Percentiles rank a stretch among this genome's conserved stretches.
phyloP scores from a whole-genome alignment of 495 filamentous ascomycete species.

The Trypethelium eluteriae region DNA sequence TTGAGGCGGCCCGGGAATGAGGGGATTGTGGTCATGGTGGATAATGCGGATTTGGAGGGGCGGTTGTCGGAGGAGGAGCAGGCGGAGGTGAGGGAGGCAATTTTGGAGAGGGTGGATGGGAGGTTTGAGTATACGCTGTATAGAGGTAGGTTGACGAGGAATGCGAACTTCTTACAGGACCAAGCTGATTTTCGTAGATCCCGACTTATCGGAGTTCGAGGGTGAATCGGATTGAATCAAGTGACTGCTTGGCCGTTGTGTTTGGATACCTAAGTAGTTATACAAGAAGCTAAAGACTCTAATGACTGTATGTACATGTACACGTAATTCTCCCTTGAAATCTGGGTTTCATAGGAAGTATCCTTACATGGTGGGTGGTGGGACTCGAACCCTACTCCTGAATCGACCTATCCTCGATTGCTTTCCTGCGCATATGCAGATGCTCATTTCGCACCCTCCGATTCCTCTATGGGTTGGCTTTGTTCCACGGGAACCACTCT shows the following conservation, averaged over 20 bases:
- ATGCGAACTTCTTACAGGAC: too few relatives aligned
- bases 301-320: neutral
- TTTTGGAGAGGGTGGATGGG: constrained; percentile 32
- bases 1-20: constrained; percentile 31
- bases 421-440: neutral
- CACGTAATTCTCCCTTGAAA: too few relatives aligned
- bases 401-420: neutral
- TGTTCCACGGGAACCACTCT: neutral
- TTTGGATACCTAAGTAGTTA: neutral
- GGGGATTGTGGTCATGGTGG: constrained; percentile 32
- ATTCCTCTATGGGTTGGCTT: neutral
- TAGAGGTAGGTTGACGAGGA: constrained; percentile 27
- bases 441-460: neutral
- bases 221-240: constrained; percentile 27
- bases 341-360: too few relatives aligned
- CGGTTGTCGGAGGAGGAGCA: constrained; percentile 33
- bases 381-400: too few relatives aligned
- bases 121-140: constrained; percentile 35
- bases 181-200: constrained; percentile 26
- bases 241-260: constrained; percentile 7
- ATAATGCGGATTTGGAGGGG: constrained; percentile 34
- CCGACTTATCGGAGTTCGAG: constrained; percentile 36
- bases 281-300: neutral
- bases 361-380: too few relatives aligned
- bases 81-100: constrained; percentile 25